Percentiles rank a stretch among this genome's conserved stretches.
phyloP scores from a whole-genome alignment of 1,284 basidiomycete genomes.

The Trichosporon sp. region DNA sequence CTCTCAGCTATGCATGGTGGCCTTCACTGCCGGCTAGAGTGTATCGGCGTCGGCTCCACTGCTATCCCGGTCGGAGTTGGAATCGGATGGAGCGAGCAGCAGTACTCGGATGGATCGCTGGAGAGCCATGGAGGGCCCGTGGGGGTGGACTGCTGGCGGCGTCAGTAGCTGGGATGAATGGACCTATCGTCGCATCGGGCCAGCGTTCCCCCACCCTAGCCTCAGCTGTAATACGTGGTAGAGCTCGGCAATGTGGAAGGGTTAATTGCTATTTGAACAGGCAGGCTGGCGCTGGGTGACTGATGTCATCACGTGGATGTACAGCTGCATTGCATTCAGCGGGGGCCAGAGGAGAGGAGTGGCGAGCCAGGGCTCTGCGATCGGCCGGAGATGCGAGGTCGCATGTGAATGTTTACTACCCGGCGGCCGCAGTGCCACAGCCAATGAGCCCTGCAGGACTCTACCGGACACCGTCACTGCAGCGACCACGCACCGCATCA shows the following conservation, averaged over 20 bases:
- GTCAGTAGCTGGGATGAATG: background rate
- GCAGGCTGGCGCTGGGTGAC: background rate
- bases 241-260: slow-evolving; percentile 7
- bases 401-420: slow-evolving; percentile 16
- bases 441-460: slow-evolving; percentile 9
- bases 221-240: background rate
- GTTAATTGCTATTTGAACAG: slow-evolving; percentile 7
- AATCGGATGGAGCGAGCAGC: background rate
- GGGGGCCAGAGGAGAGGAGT: background rate
- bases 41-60: background rate
- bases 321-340: background rate
- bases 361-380: background rate
- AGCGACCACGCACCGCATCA: background rate
- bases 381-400: slow-evolving; percentile 9
- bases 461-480: slow-evolving; percentile 8
- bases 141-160: background rate
- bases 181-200: slow-evolving; percentile 5
- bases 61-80: background rate
- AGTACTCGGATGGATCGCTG: background rate
- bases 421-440: slow-evolving; percentile 12
- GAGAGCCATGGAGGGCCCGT: slow-evolving; percentile 5
- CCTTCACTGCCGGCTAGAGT: background rate
- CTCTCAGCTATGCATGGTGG: background rate
- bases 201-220: slow-evolving; percentile 6
- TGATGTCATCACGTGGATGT: slow-evolving; percentile 7